Percentiles rank a stretch among this genome's conserved stretches.
Evolutionary conservation across 768 basidiomycete species (phyloP).

Genomic region (Auriscalpium microsporum): DNA sequence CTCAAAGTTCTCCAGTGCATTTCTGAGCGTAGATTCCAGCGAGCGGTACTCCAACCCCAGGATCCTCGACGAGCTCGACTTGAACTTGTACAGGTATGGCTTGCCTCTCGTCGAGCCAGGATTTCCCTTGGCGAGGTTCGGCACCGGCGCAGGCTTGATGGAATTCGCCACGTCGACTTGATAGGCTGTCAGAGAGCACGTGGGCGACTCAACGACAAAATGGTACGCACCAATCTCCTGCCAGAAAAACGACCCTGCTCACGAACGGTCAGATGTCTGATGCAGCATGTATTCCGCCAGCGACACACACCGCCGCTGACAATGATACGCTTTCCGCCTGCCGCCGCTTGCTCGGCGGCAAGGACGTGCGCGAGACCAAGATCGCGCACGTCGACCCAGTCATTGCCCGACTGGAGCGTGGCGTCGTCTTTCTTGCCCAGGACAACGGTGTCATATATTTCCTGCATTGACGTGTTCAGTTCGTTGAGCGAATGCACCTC

Average conservation of each 20-base stretch:
- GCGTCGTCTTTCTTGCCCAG: neutral
- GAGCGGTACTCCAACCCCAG: neutral
- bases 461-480: constrained; percentile 25
- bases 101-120: neutral
- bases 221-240: neutral
- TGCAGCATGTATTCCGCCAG: neutral
- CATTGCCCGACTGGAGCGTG: neutral
- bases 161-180: neutral
- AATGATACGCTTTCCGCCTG: constrained; percentile 29
- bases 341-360: constrained; percentile 18
- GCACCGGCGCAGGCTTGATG: neutral
- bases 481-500: constrained; percentile 21
- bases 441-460: constrained; percentile 3
- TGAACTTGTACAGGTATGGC: neutral
- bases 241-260: neutral
- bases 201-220: neutral
- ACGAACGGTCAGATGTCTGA: neutral
- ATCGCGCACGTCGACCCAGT: constrained; percentile 25
- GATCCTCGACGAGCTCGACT: neutral
- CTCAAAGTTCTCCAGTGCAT: neutral
- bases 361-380: constrained; percentile 20
- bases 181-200: neutral
- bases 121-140: neutral
- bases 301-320: constrained; percentile 3
- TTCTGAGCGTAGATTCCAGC: neutral